These are phyloP conservation scores for Magnusiomyces fungicola DNA, from an alignment of 1,139 yeast genomes.

Conservation along the genomic window DNA sequence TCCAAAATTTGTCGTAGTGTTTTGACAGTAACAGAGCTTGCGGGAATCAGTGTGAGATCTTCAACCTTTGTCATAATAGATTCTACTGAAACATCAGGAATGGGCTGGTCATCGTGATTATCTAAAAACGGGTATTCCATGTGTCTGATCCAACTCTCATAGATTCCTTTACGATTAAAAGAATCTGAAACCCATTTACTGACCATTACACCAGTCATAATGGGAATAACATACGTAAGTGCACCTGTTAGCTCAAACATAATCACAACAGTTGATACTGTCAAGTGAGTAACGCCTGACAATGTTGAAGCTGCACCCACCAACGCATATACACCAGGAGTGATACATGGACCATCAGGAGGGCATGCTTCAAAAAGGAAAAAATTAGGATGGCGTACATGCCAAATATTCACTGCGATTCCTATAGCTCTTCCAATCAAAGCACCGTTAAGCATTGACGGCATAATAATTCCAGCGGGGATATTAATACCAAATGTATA, in stretches of 20 bases:
- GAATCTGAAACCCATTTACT: slow-evolving; percentile 43
- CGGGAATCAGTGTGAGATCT: slow-evolving; percentile 27
- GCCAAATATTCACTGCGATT: slow-evolving; percentile 39
- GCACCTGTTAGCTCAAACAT: slow-evolving; percentile 98
- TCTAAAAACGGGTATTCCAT: slow-evolving; percentile 36
- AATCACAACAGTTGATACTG: slow-evolving; percentile 87
- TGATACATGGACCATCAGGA: slow-evolving; percentile 55
- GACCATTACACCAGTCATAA: slow-evolving; percentile 57
- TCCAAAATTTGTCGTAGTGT: slow-evolving; percentile 20
- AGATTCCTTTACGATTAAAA: slow-evolving; percentile 34
- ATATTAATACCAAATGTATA: slow-evolving; percentile 58
- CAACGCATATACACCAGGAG: slow-evolving; percentile 91
- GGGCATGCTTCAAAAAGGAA: slow-evolving; percentile 31
- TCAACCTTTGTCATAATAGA: slow-evolving; percentile 29
- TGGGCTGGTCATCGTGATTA: slow-evolving; percentile 32
- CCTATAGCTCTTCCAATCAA: slow-evolving; percentile 64
- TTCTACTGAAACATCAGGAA: slow-evolving; percentile 31
- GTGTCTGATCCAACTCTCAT: slow-evolving; percentile 39
- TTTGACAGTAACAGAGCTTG: slow-evolving; percentile 19
- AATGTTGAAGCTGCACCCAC: slow-evolving; percentile 97
- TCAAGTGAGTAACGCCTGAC: slow-evolving; percentile 87
- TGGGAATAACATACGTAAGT: slow-evolving; percentile 77
- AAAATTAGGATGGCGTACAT: slow-evolving; percentile 25
- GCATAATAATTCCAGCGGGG: slow-evolving; percentile 74
- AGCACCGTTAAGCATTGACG: slow-evolving; percentile 66